Percentiles rank a stretch among this genome's conserved stretches.
phyloP scores from a whole-genome alignment of 306 rosid genomes.

The Quillaja saponaria region DNA sequence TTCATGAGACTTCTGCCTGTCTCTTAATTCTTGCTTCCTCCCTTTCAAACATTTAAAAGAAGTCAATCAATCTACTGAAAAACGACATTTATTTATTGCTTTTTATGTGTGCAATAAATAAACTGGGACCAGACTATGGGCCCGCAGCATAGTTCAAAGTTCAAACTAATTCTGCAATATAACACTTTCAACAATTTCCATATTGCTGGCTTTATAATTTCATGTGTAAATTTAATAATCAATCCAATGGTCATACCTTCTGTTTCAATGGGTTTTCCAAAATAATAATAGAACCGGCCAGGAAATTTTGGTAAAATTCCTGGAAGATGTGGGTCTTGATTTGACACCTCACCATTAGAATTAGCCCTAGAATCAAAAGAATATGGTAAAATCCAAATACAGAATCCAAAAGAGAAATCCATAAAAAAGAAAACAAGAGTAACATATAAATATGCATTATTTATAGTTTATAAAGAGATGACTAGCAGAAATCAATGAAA shows the following conservation, averaged over 20 bases:
- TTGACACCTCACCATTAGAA: conserved; percentile 66
- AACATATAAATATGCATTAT: neutral
- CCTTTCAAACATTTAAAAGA: conserved; percentile 42
- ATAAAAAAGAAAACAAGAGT: conserved; percentile 7
- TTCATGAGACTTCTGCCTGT: conserved; percentile 56
- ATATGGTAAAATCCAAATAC: neutral
- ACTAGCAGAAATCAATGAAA: conserved; percentile 13
- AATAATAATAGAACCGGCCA: conserved; percentile 75
- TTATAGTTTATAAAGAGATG: too few relatives aligned
- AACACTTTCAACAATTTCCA: too few relatives aligned
- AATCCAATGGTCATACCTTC: conserved; percentile 50
- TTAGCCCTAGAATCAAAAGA: conserved; percentile 43
- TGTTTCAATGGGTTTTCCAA: conserved; percentile 87
- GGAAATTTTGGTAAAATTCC: conserved; percentile 77
- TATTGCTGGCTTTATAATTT: too few relatives aligned
- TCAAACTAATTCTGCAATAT: too few relatives aligned
- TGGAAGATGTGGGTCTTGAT: conserved; percentile 70
- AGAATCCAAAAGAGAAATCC: too few relatives aligned
- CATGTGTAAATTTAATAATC: neutral
- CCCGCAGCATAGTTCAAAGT: too few relatives aligned
- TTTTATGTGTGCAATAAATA: too few relatives aligned
- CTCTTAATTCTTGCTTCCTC: conserved; percentile 59
- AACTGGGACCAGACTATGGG: too few relatives aligned
- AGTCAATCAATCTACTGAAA: conserved; percentile 1
- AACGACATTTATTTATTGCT: too few relatives aligned